Evolutionary conservation across 1,139 yeast genomes (phyloP), one percentile per base, ranked within the genome.

Genomic region (Entelexis sorbosivorans): DNA sequence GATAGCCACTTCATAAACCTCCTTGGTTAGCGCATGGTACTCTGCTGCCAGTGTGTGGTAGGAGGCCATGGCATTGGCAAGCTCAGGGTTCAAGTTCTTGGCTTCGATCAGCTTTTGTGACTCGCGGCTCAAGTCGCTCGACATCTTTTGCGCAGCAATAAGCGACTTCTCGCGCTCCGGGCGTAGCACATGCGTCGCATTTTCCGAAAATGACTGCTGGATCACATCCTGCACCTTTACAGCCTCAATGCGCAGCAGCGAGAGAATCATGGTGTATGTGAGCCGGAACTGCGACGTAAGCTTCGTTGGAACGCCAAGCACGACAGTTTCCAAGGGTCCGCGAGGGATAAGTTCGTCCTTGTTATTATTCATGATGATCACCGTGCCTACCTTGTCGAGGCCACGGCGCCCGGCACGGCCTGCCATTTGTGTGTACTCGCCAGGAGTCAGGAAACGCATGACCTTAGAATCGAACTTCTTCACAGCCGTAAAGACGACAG

Each of bases 371-470:
- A 91, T 87, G 26, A 89, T 80, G 54, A 93, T 88, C n/a, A 93
- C 98, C 0, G 96, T 89, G 61, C 98, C 98, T 1, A 86, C 86
- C 29, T 80, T 72, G 71, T 91, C 98, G 58, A 91, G 72, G 44
- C 98, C 98, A 74, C 98, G 81, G 70, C 98, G 81, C 58, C 98
- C 98, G 2, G 98, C 98, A 68, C 98, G 78, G 50, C 98, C 98
- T 0, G 97, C 89, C 98, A 93, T 91, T 69, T 91, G 98, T 1
- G 96, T 93, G 65, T 89, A 91, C 65, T 91, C 98, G 44, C 98
- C 98, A 0, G 98, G 96, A 11, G 83, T 73, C 55, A 91, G 71
- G 62, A 82, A 78, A 65, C 99, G 76, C 67, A 86, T 81, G 0
- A 77, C 76, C 46, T 81, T 76, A 40, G 97, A 97, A 65, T 91